Evolutionary conservation across 495 filamentous ascomycete species (phyloP).

Genomic region (Penicillium malachiteum): DNA sequence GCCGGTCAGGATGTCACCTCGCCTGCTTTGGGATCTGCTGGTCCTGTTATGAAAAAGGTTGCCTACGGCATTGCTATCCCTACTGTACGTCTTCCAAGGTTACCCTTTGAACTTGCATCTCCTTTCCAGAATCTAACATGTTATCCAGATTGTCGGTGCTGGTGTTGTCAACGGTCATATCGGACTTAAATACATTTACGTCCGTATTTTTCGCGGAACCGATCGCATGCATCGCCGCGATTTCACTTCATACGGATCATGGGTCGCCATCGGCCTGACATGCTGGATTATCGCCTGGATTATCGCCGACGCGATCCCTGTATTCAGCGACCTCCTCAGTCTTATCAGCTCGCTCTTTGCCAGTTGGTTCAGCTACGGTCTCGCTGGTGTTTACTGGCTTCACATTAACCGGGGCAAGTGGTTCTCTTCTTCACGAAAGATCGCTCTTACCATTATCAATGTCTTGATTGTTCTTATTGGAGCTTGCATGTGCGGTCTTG

Average conservation of each 20-base stretch:
- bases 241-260: conserved; percentile 43
- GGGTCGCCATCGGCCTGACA: conserved; percentile 54
- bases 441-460: conserved; percentile 37
- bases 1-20: conserved; percentile 63
- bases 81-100: conserved; percentile 45
- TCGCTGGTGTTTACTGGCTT: conserved; percentile 46
- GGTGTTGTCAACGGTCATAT: conserved; percentile 61
- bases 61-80: conserved; percentile 77
- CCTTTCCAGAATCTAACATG: neutral
- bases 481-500: conserved; percentile 36
- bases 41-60: conserved; percentile 58
- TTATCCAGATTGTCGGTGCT: conserved; percentile 33
- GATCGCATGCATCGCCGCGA: conserved; percentile 58
- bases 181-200: conserved; percentile 62
- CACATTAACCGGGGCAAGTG: conserved; percentile 40
- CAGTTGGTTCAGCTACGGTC: conserved; percentile 43
- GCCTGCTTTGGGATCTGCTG: conserved; percentile 69
- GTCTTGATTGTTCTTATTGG: conserved; percentile 33
- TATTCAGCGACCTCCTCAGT: conserved; percentile 64
- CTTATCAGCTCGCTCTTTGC: conserved; percentile 41
- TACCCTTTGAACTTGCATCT: neutral
- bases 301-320: conserved; percentile 70
- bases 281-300: conserved; percentile 68
- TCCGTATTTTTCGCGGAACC: conserved; percentile 56
- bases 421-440: conserved; percentile 35